Percentiles rank a stretch among this genome's conserved stretches.
Evolutionary conservation across 345 rosid genomes (phyloP).

Genomic region (Erodium maritimum): DNA sequence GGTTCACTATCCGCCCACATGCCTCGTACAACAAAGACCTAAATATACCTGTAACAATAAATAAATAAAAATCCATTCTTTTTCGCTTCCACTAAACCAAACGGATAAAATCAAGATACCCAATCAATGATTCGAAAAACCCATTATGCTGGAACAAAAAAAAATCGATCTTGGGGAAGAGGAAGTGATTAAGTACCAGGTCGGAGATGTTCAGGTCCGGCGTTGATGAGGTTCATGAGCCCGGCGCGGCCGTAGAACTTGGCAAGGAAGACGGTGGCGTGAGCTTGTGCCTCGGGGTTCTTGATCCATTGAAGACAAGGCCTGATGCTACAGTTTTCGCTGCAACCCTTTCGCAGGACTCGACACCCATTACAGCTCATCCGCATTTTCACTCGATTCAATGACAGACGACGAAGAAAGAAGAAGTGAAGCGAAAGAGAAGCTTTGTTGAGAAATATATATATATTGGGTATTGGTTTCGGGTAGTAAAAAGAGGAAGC

Average conservation of each 20-base stretch:
- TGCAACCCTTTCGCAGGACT: conserved; percentile 91
- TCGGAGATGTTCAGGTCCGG: conserved; percentile 89
- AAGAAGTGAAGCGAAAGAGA: no score
- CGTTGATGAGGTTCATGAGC: conserved; percentile 89
- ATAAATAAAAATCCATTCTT: no score
- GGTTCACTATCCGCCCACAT: conserved; percentile 92
- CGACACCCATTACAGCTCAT: conserved; percentile 99
- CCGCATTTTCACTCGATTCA: conserved; percentile 52
- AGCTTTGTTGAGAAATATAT: no score
- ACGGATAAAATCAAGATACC: no score
- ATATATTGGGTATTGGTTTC: no score
- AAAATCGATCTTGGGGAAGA: no score
- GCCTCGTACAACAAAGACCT: conserved; percentile 95
- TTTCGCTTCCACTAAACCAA: no score
- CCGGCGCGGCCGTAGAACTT: conserved; percentile 98
- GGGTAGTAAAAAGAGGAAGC: no score
- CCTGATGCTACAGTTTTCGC: conserved; percentile 77
- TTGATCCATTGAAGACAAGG: conserved; percentile 98
- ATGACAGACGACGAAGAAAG: no score
- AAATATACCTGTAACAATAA: conserved; percentile 49
- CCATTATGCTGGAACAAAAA: no score
- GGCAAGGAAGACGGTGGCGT: conserved; percentile 95
- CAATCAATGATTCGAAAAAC: no score
- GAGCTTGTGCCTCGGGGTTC: conserved; percentile 72
- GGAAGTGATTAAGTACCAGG: conserved; percentile 61